Conservation (phyloP, 805 yeast genomes). For the Cephaloascus fragrans region DNA sequence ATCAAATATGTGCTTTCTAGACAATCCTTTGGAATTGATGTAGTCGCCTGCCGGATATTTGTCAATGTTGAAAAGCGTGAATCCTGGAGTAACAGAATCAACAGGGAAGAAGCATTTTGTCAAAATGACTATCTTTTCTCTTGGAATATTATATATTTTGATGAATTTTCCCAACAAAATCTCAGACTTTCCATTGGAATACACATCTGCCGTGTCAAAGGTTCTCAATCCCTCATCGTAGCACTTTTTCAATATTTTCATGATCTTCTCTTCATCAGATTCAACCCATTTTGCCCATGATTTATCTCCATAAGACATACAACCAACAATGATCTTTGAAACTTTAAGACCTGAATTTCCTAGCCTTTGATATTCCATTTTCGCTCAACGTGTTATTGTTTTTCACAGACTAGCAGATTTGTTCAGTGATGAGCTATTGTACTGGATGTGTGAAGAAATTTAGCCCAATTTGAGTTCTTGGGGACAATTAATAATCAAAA, state of each 20-base stretch:
- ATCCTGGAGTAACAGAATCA: constrained; percentile 4
- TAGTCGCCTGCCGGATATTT: neutral
- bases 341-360: constrained; percentile 28
- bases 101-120: constrained; percentile 12
- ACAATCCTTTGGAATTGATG: neutral
- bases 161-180: constrained; percentile 14
- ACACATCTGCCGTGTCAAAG: constrained; percentile 30
- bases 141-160: constrained; percentile 13
- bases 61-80: neutral
- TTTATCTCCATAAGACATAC: constrained; percentile 24
- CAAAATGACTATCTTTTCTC: constrained; percentile 16
- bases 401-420: constrained; percentile 8
- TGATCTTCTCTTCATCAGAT: constrained; percentile 34
- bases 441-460: constrained; percentile 13
- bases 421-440: constrained; percentile 12
- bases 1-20: constrained; percentile 17
- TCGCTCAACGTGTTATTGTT: constrained; percentile 3
- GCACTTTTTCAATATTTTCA: constrained; percentile 31
- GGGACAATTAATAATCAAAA: too few relatives aligned
- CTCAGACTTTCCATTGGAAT: constrained; percentile 16
- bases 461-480: too few relatives aligned
- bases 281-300: constrained; percentile 31
- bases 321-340: constrained; percentile 26
- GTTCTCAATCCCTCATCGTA: constrained; percentile 36
- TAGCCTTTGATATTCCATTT: constrained; percentile 5